These are phyloP conservation scores for Cryptococcus sp. DNA, from an alignment of 1,284 basidiomycete species.

Conservation along the genomic window DNA sequence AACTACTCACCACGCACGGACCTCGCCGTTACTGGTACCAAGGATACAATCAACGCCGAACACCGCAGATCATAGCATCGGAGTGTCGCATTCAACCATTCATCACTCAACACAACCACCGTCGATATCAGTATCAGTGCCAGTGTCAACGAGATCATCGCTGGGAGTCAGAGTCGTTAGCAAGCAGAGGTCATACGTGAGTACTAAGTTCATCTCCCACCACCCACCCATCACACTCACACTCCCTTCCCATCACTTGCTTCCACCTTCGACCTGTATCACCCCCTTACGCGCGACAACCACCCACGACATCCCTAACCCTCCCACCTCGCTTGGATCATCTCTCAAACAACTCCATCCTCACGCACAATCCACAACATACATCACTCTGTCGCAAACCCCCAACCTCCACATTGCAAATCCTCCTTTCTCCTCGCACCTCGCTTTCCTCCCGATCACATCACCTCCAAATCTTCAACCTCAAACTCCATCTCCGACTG, in stretches of 20 bases:
- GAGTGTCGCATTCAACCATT: too few relatives aligned
- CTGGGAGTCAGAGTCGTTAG: too few relatives aligned
- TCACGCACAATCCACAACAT: constrained; percentile 5
- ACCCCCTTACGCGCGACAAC: constrained; percentile 3
- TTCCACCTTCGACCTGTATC: constrained; percentile 7
- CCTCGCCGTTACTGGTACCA: too few relatives aligned
- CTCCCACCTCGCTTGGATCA: neutral
- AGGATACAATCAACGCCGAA: too few relatives aligned
- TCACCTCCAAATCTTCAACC: neutral
- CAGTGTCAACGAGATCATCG: too few relatives aligned
- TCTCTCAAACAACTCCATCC: neutral
- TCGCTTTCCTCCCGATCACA: too few relatives aligned
- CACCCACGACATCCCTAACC: neutral
- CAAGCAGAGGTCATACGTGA: neutral
- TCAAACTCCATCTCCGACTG: neutral
- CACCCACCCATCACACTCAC: neutral
- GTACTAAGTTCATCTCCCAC: neutral
- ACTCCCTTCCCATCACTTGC: constrained; percentile 2
- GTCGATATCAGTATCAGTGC: too few relatives aligned
- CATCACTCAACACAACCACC: too few relatives aligned
- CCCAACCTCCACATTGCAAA: neutral
- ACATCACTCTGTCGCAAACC: neutral
- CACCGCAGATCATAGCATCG: too few relatives aligned
- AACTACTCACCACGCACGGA: neutral
- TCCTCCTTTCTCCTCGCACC: constrained; percentile 1